Evolutionary conservation across 2,329 filamentous ascomycete genomes (phyloP).

Genomic region (Aspergillus uvarum): DNA sequence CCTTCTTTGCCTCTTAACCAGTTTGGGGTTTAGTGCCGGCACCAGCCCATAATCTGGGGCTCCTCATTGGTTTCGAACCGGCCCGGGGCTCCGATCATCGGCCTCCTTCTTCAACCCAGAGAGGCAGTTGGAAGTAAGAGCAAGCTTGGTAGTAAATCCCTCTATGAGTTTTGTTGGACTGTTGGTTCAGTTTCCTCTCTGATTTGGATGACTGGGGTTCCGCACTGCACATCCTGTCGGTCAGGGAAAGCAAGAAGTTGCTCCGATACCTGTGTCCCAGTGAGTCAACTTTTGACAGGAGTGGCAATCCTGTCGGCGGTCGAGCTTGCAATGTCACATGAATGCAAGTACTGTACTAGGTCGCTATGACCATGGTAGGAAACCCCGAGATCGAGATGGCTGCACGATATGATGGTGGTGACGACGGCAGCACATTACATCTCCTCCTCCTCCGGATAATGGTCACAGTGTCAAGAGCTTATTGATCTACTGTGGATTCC

Average conservation of each 20-base stretch:
- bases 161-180: no score
- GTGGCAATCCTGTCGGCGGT: neutral
- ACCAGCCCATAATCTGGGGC: slow-evolving; percentile 27
- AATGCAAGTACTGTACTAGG: neutral
- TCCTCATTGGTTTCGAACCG: slow-evolving; percentile 25
- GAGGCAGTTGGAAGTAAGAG: no score
- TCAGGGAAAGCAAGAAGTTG: neutral
- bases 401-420: neutral
- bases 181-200: no score
- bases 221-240: neutral
- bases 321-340: neutral
- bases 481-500: neutral
- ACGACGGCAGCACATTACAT: neutral
- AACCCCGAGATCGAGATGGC: neutral
- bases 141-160: no score
- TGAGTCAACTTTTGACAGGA: neutral
- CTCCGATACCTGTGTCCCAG: no score
- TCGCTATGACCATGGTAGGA: neutral
- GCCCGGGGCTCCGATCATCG: slow-evolving; percentile 33
- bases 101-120: slow-evolving; percentile 12
- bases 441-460: neutral
- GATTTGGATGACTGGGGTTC: neutral
- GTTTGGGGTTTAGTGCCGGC: slow-evolving; percentile 13
- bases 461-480: neutral
- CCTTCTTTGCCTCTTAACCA: slow-evolving; percentile 9